Evolutionary conservation across 176 grass and related monocot genomes (phyloP), one percentile per base, ranked within the genome.

Genomic region (Tillandsia leiboldiana): DNA sequence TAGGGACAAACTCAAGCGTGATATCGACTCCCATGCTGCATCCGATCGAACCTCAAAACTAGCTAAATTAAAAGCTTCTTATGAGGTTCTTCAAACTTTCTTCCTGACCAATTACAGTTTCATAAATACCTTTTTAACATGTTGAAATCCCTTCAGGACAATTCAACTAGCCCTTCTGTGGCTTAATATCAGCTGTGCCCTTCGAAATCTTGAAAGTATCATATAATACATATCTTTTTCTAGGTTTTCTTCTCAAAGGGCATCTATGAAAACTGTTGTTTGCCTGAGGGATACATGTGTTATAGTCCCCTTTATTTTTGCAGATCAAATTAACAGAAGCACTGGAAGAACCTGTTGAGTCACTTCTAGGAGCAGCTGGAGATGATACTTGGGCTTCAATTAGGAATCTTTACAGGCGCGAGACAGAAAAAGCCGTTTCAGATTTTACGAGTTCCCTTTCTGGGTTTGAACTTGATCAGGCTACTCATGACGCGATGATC

Each of bases 401-500:
- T 67, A 82, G 93, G 65, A 87, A 71, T 49, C 50, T 97, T 49
- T 78, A 92, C 62, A 89, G 75, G 68, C 66, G 50, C 26, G 84
- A 87, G 69, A 83, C 76, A 22, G 84, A 85, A 82, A 83, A 86
- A 75, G 53, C 68, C 78, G 47, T 74, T 72, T 53, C 42, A 15
- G 80, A 59, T 57, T 85, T 92, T 63, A 74, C 51, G 27, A 54
- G 28, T 85, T 88, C 87, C 20, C 79, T 97, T 66, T 84, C 69
- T 64, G 82, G 77, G 64, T 97, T 92, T 81, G 89, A 90, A 13
- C 79, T 97, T n/a, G 84, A 92, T 50, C 59, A 85, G 52, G 70
- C 59, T 58, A 72, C 72, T 81, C 80, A 33, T 57, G 69, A 51
- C 68, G 73, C 78, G 63, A 85, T 84, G 83, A 51, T 85, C 13